These are phyloP conservation scores for Pseudisothecium myosuroides DNA, from an alignment of 225 moss, liverwort and hornwort species.

Conservation along the genomic window DNA sequence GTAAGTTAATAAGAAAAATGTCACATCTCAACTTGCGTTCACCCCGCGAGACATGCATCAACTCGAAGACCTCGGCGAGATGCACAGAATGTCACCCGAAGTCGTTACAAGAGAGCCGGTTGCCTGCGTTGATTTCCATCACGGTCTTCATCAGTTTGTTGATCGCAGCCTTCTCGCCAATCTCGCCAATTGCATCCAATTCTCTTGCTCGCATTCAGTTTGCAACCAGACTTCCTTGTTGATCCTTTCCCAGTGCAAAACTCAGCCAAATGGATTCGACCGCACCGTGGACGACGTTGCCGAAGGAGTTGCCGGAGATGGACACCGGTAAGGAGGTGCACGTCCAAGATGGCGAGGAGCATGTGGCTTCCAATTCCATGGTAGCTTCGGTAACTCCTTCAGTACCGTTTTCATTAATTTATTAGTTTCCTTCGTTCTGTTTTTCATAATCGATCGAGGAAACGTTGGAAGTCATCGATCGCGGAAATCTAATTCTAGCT, in stretches of 20 bases:
- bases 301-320: neutral
- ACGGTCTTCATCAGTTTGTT: neutral
- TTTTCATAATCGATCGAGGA: neutral
- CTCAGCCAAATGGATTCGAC: neutral
- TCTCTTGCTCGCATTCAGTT: neutral
- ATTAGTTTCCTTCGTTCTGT: neutral
- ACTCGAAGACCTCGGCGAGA: neutral
- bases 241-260: neutral
- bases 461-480: neutral
- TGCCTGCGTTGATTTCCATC: neutral
- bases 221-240: neutral
- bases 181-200: neutral
- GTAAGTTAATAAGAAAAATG: too few species aligned
- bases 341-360: neutral
- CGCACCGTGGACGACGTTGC: neutral
- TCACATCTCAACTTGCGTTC: neutral
- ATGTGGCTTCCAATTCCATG: neutral
- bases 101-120: too few species aligned
- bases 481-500: neutral
- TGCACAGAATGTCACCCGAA: neutral
- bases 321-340: neutral
- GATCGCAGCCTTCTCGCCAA: neutral
- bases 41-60: neutral
- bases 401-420: neutral
- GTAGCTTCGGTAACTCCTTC: neutral